Base-by-base conservation (phyloP, 2,329 filamentous ascomycete genomes). In the Penicillium brevicompactum region DNA sequence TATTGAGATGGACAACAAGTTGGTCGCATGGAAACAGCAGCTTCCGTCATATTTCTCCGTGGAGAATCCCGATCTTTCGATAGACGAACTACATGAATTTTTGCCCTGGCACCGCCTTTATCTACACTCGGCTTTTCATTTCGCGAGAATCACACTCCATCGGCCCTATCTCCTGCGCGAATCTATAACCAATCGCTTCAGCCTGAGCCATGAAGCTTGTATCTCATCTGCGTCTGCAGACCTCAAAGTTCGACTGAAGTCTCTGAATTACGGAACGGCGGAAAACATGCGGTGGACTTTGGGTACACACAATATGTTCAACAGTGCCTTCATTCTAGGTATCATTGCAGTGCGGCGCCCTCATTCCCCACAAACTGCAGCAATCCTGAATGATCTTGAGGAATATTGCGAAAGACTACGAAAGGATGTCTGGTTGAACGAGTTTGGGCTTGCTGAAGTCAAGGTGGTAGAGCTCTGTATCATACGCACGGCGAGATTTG, bases 381-480 rank as follows among this genome's bases (percentile, higher is more conserved):
- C 49, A 18, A 73, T 76, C 2, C 53, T 77, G 7, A 70, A 75
- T 31, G 75, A 78, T 48, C 64, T 78, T 0, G 60, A 67, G 5
- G 73, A 75, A 0, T 78, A 76, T 58, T 78, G 76, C 53, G 75
- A 76, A 53, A 74, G 71, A 67, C 69, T 75, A 53, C 62, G 70
- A 6, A 66, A 65, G n/a, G 75, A 78, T 37, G 64, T 68, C 4
- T 77, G 75, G 74, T 50, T 73, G 27, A 76, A 76, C 51, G 73
- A 76, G 54, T 76, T 77, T 53, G 72, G 68, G 5, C 63, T 76
- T 1, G 74, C 74, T 1, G 76, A 77, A 59, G 71, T 78, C 13
- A 75, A 75, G 52, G 72, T 78, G 0, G 69, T 76, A 32, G 75
- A 78, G 62, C 62, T 78, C 8, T 78, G 75, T 58, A 74, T 77